Base-by-base conservation (phyloP, 257 asterid species). In the Sherardia arvensis region DNA sequence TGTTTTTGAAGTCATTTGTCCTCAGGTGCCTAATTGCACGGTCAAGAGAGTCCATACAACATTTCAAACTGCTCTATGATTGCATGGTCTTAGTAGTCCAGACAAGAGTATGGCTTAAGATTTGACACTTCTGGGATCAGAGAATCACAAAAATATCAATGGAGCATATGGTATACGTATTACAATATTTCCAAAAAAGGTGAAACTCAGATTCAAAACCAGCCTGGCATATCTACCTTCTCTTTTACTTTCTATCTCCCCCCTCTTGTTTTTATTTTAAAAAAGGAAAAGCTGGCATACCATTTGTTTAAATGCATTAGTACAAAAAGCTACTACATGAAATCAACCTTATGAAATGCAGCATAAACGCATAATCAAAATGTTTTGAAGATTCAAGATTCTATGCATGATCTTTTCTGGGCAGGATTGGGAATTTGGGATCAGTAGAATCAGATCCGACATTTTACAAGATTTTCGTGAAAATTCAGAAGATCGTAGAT, bases 201-300 rank as follows among this genome's bases (percentile, higher is more conserved):
- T 59, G 53, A 66, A 36, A 26, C 45, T 58, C 45, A 20, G 22
- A 49, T n/a, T 49, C 56, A 18, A 6, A 49, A 18, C 63, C 63
- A 59, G 63, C 45, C 47, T 59, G 63, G 63, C 63, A 43, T 17
- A 38, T 38, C 2, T 11, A 15, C 51, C 51, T 43, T 17, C 51
- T 43, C 51, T 15, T 43, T 43, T 43, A 43, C 51, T 43, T 17
- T 43, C 51, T 43, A 1, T 4, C 51, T 17, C 6, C 3, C 6
- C 8, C 51, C 17, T 43, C 21, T 43, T 43, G 7, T 43, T 43
- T 17, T 43, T 43, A 17, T 43, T 43, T 14, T 38, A 43, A 43
- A 43, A 17, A 14, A 14, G 45, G 47, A 17, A 15, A 43, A 43
- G 17, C 51, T 43, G 51, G 51, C 51, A 58, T 23, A 18, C n/a